Percentiles rank a stretch among this genome's conserved stretches.
phyloP scores from a whole-genome alignment of 192 early-diverging fungal species.

The Obelidium mucronatum region DNA sequence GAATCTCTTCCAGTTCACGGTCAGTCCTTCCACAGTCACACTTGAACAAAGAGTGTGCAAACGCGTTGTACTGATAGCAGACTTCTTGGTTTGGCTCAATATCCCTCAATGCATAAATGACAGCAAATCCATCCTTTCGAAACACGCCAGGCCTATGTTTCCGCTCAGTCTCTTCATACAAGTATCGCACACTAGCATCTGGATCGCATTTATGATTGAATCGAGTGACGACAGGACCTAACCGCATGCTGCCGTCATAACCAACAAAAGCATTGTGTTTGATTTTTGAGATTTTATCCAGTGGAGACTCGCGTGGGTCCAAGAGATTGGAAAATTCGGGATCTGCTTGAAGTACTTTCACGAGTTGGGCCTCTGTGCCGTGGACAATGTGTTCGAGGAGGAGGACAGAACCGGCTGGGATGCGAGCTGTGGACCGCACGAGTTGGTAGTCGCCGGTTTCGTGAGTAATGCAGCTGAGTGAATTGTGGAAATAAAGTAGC shows the following conservation, averaged over 20 bases:
- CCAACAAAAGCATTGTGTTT: slow-evolving; percentile 26
- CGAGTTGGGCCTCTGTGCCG: not conserved
- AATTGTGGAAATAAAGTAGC: not conserved
- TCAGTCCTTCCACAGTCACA: not conserved
- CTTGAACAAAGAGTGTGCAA: slow-evolving; percentile 15
- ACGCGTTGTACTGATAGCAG: slow-evolving; percentile 36
- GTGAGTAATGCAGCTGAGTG: not conserved
- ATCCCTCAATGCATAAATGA: slow-evolving; percentile 16
- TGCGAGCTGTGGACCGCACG: not conserved
- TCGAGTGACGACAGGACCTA: slow-evolving; percentile 27
- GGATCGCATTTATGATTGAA: slow-evolving; percentile 36
- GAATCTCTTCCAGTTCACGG: not conserved
- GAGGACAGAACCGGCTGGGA: slow-evolving; percentile 8
- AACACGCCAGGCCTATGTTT: not conserved
- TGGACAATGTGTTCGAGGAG: slow-evolving; percentile 29
- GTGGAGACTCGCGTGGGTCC: not conserved
- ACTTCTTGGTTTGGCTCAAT: slow-evolving; percentile 7
- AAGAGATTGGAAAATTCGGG: not conserved
- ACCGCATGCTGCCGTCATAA: slow-evolving; percentile 6
- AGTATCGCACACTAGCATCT: slow-evolving; percentile 8
- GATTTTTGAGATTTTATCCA: slow-evolving; percentile 7
- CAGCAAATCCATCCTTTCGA: slow-evolving; percentile 27
- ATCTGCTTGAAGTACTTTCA: not conserved
- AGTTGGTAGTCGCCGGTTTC: not conserved
- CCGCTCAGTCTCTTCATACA: slow-evolving; percentile 12